A percentile compares a stretch with the other conserved stretches of the same genome.
Evolutionary conservation across 805 yeast genomes (phyloP).

Genomic region (Komagataella populi): DNA sequence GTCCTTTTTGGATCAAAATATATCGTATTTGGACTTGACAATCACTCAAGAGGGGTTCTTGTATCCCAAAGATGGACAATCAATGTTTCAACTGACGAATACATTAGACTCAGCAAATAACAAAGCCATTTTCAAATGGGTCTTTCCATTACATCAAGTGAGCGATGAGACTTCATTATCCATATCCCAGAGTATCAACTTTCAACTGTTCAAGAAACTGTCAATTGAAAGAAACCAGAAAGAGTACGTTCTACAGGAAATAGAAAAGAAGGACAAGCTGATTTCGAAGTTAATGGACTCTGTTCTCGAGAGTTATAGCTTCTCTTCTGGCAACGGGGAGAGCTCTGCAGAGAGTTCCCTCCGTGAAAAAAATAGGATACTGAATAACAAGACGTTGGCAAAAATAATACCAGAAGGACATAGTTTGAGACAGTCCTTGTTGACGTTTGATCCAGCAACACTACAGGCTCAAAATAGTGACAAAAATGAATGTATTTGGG

Average conservation of each 20-base stretch:
- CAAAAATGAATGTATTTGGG: background rate
- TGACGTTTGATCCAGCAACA: background rate
- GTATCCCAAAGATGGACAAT: background rate
- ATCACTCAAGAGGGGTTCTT: background rate
- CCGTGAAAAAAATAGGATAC: slow-evolving; percentile 1
- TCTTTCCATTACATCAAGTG: background rate
- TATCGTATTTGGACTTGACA: background rate
- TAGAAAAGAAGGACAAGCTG: background rate
- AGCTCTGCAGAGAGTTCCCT: background rate
- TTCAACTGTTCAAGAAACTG: background rate
- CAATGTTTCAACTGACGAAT: background rate
- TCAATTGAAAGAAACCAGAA: background rate
- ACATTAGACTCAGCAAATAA: background rate
- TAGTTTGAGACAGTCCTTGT: slow-evolving; percentile 1
- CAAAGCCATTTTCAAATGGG: background rate
- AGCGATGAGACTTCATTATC: background rate
- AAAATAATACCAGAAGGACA: slow-evolving; percentile 4
- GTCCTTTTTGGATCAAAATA: background rate
- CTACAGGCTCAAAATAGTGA: background rate
- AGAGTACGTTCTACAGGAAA: background rate
- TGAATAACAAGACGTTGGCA: slow-evolving; percentile 3
- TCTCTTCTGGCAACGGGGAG: background rate
- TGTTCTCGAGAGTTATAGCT: background rate
- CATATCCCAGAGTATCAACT: background rate
- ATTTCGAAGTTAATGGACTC: background rate